Evolutionary conservation across 2,329 filamentous ascomycete species (phyloP).

Genomic region (Simplicillium aogashimaense): DNA sequence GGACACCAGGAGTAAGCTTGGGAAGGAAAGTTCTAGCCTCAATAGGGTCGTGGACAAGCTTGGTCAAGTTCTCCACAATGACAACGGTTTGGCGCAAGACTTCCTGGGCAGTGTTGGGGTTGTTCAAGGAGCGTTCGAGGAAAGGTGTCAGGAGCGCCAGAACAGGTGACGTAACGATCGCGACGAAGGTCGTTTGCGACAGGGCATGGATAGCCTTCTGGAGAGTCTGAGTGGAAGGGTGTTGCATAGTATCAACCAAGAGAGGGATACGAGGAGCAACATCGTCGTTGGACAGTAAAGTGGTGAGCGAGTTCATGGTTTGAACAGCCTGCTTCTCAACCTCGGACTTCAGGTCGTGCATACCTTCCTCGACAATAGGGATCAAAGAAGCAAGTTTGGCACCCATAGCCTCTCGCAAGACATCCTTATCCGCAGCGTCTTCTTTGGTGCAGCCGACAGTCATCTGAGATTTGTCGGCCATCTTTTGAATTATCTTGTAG

Average conservation of each 20-base stretch:
- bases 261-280: conserved; percentile 86
- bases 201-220: conserved; percentile 96
- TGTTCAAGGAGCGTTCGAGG: conserved; percentile 88
- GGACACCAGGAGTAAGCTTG: conserved; percentile 88
- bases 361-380: conserved; percentile 80
- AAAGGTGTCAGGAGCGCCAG: conserved; percentile 90
- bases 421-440: conserved; percentile 77
- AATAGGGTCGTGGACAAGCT: conserved; percentile 89
- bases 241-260: conserved; percentile 88
- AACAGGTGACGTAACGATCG: conserved; percentile 89
- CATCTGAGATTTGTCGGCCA: conserved; percentile 91
- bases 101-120: conserved; percentile 82
- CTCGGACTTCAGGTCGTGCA: conserved; percentile 93
- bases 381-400: conserved; percentile 78
- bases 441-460: conserved; percentile 69
- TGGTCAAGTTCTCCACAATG: conserved; percentile 95
- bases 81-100: conserved; percentile 92
- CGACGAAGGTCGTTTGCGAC: conserved; percentile 97
- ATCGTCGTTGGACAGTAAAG: conserved; percentile 91
- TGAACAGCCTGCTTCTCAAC: conserved; percentile 81
- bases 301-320: conserved; percentile 85
- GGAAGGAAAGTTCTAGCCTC: conserved; percentile 93
- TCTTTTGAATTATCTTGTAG: conserved; percentile 74
- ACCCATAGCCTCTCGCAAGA: conserved; percentile 85
- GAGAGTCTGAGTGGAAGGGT: conserved; percentile 77